These are phyloP conservation scores for Globisporangium takayamanum DNA, from an alignment of 352 stramenopile species.

Conservation along the genomic window DNA sequence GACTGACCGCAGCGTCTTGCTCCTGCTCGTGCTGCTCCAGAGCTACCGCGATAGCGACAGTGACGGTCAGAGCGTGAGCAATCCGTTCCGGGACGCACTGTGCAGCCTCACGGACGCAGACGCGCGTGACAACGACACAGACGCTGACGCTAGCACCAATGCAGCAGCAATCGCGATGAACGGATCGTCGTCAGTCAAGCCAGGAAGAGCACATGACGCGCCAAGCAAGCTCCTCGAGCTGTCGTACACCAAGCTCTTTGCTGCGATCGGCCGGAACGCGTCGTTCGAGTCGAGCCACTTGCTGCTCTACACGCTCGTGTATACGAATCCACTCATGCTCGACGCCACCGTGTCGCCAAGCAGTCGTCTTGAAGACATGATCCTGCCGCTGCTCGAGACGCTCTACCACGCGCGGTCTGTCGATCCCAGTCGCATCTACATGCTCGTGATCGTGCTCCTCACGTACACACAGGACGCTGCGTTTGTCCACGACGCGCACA, in stretches of 20 bases:
- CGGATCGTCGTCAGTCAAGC: no score
- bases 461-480: conserved; percentile 53
- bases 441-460: conserved; percentile 65
- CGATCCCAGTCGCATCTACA: conserved; percentile 59
- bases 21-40: conserved; percentile 66
- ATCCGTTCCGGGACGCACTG: conserved; percentile 59
- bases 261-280: conserved; percentile 38
- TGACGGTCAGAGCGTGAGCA: conserved; percentile 23
- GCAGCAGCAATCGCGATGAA: background rate
- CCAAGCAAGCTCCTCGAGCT: conserved; percentile 26
- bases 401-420: conserved; percentile 61
- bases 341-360: conserved; percentile 34
- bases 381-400: conserved; percentile 66
- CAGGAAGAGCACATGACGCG: conserved; percentile 6
- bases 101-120: conserved; percentile 33
- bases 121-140: conserved; percentile 3
- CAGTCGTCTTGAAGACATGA: conserved; percentile 33
- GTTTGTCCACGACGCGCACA: conserved; percentile 63
- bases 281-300: conserved; percentile 63
- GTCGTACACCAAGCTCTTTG: conserved; percentile 47
- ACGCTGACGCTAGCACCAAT: conserved; percentile 20
- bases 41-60: conserved; percentile 38
- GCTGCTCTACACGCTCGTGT: conserved; percentile 70
- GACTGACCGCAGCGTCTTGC: conserved; percentile 53
- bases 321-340: conserved; percentile 52